Evolutionary conservation across 2,329 filamentous ascomycete genomes (phyloP).

Genomic region (Rhynchosporium secalis): DNA sequence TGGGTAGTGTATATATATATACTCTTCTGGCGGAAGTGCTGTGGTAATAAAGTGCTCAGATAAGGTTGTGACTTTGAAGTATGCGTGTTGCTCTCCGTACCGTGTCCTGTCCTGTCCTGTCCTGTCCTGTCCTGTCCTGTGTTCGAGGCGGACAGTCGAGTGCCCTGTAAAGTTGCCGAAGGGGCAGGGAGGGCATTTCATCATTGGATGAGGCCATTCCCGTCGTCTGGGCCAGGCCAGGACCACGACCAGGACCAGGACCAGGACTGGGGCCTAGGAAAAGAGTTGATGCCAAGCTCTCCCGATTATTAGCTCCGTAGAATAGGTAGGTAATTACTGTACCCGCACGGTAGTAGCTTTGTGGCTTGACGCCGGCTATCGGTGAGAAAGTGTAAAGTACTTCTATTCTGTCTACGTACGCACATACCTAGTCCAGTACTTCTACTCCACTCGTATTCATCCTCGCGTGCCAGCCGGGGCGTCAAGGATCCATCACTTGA

Average conservation of each 20-base stretch:
- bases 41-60: not conserved
- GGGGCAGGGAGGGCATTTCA: not conserved
- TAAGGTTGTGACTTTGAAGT: not conserved
- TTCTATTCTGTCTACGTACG: conserved; percentile 5
- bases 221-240: not conserved
- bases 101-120: not conserved
- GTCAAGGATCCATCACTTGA: too few relatives aligned
- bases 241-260: not conserved
- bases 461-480: too few relatives aligned
- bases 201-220: conserved; percentile 9
- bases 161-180: not conserved
- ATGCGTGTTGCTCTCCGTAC: not conserved
- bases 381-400: conserved; percentile 1
- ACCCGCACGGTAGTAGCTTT: too few relatives aligned
- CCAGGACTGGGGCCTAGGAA: not conserved
- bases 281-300: not conserved
- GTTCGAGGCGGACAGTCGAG: too few relatives aligned
- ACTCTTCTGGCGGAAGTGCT: too few relatives aligned
- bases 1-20: too few relatives aligned
- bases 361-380: not conserved
- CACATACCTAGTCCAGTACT: not conserved
- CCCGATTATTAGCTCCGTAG: too few relatives aligned
- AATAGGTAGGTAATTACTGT: too few relatives aligned
- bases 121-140: not conserved
- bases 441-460: too few relatives aligned